Percentiles rank a stretch among this genome's conserved stretches.
Evolutionary conservation across 106 monocot species (phyloP).

Genomic region (Dendrobium nobile): DNA sequence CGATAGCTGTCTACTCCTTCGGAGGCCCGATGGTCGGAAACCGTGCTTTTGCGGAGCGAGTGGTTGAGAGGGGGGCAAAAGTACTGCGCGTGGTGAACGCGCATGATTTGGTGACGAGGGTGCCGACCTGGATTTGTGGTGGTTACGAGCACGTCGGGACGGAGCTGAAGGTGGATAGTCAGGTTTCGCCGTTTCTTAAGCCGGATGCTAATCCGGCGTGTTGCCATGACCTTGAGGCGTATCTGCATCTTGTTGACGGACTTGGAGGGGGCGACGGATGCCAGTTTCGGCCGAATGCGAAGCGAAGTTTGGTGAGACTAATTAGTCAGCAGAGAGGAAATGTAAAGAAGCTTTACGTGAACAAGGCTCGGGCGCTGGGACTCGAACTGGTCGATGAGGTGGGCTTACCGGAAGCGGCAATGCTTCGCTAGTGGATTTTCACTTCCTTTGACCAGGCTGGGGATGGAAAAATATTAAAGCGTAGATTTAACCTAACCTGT

Average conservation of each 20-base stretch:
- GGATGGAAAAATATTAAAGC: too few relatives aligned
- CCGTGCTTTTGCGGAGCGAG: conserved; percentile 30
- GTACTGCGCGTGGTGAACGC: conserved; percentile 57
- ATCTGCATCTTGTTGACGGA: conserved; percentile 79
- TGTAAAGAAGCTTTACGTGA: conserved; percentile 28
- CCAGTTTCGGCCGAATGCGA: conserved; percentile 55
- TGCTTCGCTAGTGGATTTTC: neutral
- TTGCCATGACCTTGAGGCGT: conserved; percentile 79
- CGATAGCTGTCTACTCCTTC: conserved; percentile 59
- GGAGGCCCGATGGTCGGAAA: conserved; percentile 60
- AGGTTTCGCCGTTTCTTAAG: conserved; percentile 47
- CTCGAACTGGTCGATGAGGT: conserved; percentile 3
- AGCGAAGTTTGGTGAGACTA: conserved; percentile 34
- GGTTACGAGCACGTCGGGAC: conserved; percentile 47
- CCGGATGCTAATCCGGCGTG: conserved; percentile 52
- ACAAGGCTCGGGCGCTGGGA: conserved; percentile 12
- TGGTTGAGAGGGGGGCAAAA: conserved; percentile 24
- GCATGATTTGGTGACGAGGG: conserved; percentile 45
- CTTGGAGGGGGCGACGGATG: conserved; percentile 28
- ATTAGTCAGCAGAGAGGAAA: conserved; percentile 37
- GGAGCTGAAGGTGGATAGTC: conserved; percentile 57
- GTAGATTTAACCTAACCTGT: too few relatives aligned
- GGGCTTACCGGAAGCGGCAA: neutral
- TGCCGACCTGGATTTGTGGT: conserved; percentile 14
- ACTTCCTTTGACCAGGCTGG: too few relatives aligned